Evolutionary conservation across 164 flowering plant species (phyloP).

Genomic region (Tetrastigma voinierianum): DNA sequence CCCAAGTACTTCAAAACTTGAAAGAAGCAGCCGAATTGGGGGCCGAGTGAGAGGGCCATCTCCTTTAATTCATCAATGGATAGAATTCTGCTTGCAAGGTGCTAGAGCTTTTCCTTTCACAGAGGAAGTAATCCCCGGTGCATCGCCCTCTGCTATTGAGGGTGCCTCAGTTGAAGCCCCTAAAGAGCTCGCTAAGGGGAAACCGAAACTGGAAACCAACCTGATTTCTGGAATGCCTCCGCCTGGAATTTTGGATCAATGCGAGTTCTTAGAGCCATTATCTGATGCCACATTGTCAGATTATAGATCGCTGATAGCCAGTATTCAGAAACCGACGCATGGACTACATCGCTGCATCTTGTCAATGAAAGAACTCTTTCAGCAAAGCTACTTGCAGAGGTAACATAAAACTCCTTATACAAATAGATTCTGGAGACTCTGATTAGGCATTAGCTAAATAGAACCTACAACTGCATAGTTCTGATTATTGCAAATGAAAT

Average conservation of each 20-base stretch:
- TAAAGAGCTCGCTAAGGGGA: constrained; percentile 31
- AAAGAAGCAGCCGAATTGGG: constrained; percentile 53
- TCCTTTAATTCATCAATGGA: constrained; percentile 83
- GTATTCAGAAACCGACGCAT: constrained; percentile 38
- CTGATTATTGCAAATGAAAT: no score
- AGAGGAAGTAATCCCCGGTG: constrained; percentile 79
- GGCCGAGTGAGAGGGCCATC: constrained; percentile 87
- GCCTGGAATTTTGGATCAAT: constrained; percentile 56
- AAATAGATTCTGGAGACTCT: no score
- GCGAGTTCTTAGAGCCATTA: constrained; percentile 85
- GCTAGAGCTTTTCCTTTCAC: constrained; percentile 77
- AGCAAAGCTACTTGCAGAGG: not conserved
- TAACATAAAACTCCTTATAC: no score
- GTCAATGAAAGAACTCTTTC: constrained; percentile 3
- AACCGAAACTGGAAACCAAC: constrained; percentile 73
- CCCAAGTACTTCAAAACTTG: constrained; percentile 57
- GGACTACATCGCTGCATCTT: constrained; percentile 15
- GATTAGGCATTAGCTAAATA: no score
- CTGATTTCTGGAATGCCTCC: constrained; percentile 78
- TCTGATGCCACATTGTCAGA: constrained; percentile 62
- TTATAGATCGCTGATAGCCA: constrained; percentile 47
- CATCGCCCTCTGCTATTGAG: constrained; percentile 61
- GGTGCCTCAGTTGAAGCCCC: constrained; percentile 16
- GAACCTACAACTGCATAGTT: no score
- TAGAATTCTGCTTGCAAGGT: constrained; percentile 85